These are phyloP conservation scores for Eremothecium coryli DNA, from an alignment of 1,139 yeast genomes.

Conservation along the genomic window DNA sequence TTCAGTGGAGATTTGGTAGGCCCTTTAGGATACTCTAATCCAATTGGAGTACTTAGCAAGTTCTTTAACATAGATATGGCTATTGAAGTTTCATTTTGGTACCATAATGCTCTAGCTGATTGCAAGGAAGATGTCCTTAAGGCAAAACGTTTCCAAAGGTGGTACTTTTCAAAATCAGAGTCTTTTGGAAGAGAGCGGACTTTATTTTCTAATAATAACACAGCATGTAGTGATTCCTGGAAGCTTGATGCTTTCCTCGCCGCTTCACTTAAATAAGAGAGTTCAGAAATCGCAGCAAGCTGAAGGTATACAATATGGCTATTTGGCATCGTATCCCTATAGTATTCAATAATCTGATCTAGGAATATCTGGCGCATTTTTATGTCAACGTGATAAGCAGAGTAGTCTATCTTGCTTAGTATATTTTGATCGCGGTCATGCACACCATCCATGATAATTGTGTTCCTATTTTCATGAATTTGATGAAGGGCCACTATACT, in stretches of 20 bases:
- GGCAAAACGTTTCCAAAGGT: constrained; percentile 2
- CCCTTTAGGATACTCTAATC: background rate
- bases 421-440: constrained; percentile 7
- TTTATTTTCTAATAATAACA: constrained; percentile 3
- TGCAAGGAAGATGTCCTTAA: constrained; percentile 7
- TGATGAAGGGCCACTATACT: constrained; percentile 2
- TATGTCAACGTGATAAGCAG: constrained; percentile 13
- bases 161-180: constrained; percentile 1
- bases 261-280: constrained; percentile 11
- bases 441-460: background rate
- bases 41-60: constrained; percentile 3
- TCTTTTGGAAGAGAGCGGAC: background rate
- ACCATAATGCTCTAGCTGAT: constrained; percentile 11
- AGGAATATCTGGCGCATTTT: constrained; percentile 16
- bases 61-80: constrained; percentile 7
- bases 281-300: constrained; percentile 5
- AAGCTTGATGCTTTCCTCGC: constrained; percentile 14
- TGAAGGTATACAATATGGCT: background rate
- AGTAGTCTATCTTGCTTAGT: constrained; percentile 10
- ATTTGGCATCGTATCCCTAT: background rate
- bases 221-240: constrained; percentile 21
- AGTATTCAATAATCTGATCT: constrained; percentile 6
- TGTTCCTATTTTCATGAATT: background rate
- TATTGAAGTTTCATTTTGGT: constrained; percentile 7
- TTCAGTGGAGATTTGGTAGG: background rate